Evolutionary conservation across 768 basidiomycete genomes (phyloP).

Genomic region (Leccinum ochraceum): DNA sequence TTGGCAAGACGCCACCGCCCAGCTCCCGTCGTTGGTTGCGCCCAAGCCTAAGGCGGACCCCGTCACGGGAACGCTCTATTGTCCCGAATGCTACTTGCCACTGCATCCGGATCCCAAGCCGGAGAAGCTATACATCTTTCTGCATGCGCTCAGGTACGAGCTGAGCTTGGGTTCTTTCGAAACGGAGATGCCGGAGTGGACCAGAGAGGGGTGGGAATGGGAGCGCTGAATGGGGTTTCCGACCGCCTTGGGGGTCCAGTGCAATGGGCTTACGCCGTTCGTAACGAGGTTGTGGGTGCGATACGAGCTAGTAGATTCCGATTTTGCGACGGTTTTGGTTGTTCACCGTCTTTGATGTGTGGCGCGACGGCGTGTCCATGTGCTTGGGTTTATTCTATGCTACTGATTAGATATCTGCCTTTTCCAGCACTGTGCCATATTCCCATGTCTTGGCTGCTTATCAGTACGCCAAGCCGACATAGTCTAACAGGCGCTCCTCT

Average conservation of each 20-base stretch:
- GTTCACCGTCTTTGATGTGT: background rate
- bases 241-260: background rate
- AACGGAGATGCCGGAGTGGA: constrained; percentile 91
- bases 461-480: background rate
- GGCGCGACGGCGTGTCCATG: background rate
- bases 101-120: constrained; percentile 92
- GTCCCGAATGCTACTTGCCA: constrained; percentile 89
- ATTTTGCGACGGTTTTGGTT: background rate
- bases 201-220: constrained; percentile 71
- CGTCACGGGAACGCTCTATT: constrained; percentile 61
- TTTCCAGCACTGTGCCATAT: background rate
- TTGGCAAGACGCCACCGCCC: constrained; percentile 51
- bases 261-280: background rate
- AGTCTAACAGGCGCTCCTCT: background rate
- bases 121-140: constrained; percentile 90
- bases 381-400: background rate
- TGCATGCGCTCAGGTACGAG: constrained; percentile 88
- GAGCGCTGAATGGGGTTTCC: constrained; percentile 30
- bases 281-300: background rate
- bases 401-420: background rate
- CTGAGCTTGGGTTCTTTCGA: constrained; percentile 81
- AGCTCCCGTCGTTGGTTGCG: constrained; percentile 27
- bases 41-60: constrained; percentile 34
- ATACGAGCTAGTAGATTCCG: background rate
- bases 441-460: background rate